Evolutionary conservation across 345 rosid genomes (phyloP).

Genomic region (Rhizophora mangle): DNA sequence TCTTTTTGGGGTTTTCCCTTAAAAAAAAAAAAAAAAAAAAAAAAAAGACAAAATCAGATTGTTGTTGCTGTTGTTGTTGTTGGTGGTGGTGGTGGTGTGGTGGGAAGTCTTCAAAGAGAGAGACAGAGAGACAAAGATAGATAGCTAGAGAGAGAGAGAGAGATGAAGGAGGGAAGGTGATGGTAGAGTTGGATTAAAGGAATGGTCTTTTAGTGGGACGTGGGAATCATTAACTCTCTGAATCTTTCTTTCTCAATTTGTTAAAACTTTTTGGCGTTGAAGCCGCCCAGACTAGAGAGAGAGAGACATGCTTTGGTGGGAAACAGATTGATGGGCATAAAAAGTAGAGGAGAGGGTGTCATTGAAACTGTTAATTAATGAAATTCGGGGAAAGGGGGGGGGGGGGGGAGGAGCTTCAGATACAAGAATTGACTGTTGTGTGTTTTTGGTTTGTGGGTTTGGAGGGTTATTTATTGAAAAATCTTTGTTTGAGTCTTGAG

Average conservation of each 20-base stretch:
- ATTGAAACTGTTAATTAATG: background rate
- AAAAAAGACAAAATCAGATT: conserved; percentile 13
- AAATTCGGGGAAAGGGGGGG: background rate
- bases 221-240: conserved; percentile 34
- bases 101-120: conserved; percentile 1
- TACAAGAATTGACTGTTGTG: background rate
- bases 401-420: background rate
- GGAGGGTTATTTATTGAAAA: too few relatives aligned
- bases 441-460: too few relatives aligned
- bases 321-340: conserved; percentile 18
- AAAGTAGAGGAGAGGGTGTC: too few relatives aligned
- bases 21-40: conserved; percentile 11
- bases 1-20: background rate
- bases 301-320: conserved; percentile 28
- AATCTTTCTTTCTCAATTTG: background rate
- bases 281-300: conserved; percentile 18
- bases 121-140: conserved; percentile 5
- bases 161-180: conserved; percentile 6
- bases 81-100: background rate
- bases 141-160: conserved; percentile 4
- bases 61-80: background rate
- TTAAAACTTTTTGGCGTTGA: conserved; percentile 16
- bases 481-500: too few relatives aligned
- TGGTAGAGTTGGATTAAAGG: conserved; percentile 43
- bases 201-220: conserved; percentile 30